Percentiles rank a stretch among this genome's conserved stretches.
Conservation (phyloP, 441 rosid species). For the Euphorbia celastroides region DNA sequence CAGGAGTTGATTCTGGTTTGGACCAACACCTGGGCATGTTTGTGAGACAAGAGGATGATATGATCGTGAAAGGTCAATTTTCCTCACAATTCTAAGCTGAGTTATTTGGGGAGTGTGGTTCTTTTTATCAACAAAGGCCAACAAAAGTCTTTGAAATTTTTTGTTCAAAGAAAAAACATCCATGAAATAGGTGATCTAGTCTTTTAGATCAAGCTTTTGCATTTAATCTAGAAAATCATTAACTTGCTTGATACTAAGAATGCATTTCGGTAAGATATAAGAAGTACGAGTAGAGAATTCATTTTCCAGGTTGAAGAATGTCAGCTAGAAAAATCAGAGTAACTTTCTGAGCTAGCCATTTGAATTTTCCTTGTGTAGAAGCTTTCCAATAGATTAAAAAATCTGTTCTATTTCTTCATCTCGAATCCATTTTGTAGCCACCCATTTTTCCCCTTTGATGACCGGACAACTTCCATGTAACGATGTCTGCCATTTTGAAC, state of each 20-base stretch:
- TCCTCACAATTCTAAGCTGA: neutral
- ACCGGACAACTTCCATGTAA: constrained; percentile 86
- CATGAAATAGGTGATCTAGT: too few species aligned
- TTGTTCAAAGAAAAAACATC: too few species aligned
- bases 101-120: neutral
- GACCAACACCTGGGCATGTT: too few species aligned
- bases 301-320: neutral
- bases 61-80: neutral
- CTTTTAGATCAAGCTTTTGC: too few species aligned
- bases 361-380: neutral
- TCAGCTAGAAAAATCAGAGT: neutral
- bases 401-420: constrained; percentile 38
- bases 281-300: neutral
- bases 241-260: too few species aligned
- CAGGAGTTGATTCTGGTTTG: neutral
- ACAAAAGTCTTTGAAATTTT: neutral
- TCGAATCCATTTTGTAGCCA: constrained; percentile 86
- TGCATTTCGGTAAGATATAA: too few species aligned
- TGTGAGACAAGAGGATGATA: neutral
- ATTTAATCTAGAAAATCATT: too few species aligned
- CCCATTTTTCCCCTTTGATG: constrained; percentile 83
- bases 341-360: neutral
- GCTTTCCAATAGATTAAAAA: neutral
- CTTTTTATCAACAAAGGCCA: neutral
- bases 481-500: constrained; percentile 47